Conservation (phyloP, 805 yeast genomes). For the Teunomyces tritomae region DNA sequence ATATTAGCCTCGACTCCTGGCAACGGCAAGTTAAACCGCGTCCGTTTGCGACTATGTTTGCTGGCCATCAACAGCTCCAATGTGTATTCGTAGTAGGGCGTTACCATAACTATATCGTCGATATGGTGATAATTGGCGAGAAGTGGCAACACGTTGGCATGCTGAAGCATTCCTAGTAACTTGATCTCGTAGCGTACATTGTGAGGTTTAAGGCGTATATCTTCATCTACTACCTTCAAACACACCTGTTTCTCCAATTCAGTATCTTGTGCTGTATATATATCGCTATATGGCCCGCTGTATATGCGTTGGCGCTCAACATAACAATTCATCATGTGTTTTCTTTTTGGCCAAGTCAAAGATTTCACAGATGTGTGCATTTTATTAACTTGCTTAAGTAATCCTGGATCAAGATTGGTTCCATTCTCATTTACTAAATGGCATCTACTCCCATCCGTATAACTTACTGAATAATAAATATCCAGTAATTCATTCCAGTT, state of each 20-base stretch:
- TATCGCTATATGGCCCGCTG: slow-evolving; percentile 34
- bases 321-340: slow-evolving; percentile 12
- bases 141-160: slow-evolving; percentile 14
- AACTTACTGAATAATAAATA: too few relatives aligned
- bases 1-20: slow-evolving; percentile 5
- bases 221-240: slow-evolving; percentile 38
- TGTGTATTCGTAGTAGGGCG: slow-evolving; percentile 27
- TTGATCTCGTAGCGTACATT: slow-evolving; percentile 29
- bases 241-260: slow-evolving; percentile 7
- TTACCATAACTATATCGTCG: slow-evolving; percentile 36
- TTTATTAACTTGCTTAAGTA: too few relatives aligned
- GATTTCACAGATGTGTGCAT: background rate
- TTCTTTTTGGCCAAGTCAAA: background rate
- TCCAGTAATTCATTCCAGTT: background rate
- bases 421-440: too few relatives aligned
- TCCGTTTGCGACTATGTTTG: slow-evolving; percentile 18
- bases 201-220: slow-evolving; percentile 36
- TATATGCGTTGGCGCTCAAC: slow-evolving; percentile 21
- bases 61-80: slow-evolving; percentile 21
- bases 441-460: too few relatives aligned
- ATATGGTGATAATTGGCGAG: slow-evolving; percentile 18
- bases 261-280: slow-evolving; percentile 24
- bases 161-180: slow-evolving; percentile 21
- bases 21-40: slow-evolving; percentile 23
- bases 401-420: too few relatives aligned